A percentile compares a stretch with the other conserved stretches of the same genome.
Conservation (phyloP, 2,329 filamentous ascomycete species). For the Endoconidiophora laricicola region DNA sequence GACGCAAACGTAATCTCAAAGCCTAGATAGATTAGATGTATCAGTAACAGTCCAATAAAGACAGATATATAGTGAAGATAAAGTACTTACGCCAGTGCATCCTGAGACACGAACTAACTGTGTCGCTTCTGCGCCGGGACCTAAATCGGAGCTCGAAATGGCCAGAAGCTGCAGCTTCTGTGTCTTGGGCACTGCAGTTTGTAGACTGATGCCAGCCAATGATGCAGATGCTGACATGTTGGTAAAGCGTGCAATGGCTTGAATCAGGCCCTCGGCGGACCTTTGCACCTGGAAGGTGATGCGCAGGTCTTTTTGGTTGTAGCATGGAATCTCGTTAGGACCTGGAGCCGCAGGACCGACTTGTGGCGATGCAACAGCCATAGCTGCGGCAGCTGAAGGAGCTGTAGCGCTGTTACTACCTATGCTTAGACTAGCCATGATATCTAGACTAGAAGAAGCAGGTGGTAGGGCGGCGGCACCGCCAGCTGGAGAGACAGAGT, state of each 20-base stretch:
- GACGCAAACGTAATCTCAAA: constrained; percentile 69
- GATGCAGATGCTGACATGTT: constrained; percentile 52
- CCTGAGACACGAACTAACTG: constrained; percentile 80
- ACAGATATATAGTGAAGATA: background rate
- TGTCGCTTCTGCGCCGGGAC: constrained; percentile 63
- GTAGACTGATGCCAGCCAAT: constrained; percentile 63
- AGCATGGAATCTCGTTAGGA: constrained; percentile 51
- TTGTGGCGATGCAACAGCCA: constrained; percentile 13
- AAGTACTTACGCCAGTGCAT: constrained; percentile 69
- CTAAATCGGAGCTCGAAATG: constrained; percentile 67
- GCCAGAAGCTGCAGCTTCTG: constrained; percentile 86
- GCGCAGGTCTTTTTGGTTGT: constrained; percentile 70
- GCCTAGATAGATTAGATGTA: constrained; percentile 34
- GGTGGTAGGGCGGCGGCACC: constrained; percentile 19
- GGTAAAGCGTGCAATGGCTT: constrained; percentile 68
- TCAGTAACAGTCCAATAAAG: constrained; percentile 2
- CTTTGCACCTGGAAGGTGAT: constrained; percentile 74
- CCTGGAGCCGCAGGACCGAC: constrained; percentile 22
- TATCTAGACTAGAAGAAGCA: constrained; percentile 29
- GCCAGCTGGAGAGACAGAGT: constrained; percentile 23
- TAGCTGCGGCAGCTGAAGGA: constrained; percentile 14
- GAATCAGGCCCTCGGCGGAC: constrained; percentile 60
- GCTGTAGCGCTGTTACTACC: constrained; percentile 17
- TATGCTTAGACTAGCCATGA: constrained; percentile 32
- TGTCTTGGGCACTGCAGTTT: constrained; percentile 90